These are phyloP conservation scores for Elaeagnus macrophylla DNA, from an alignment of 306 rosid genomes.

Conservation along the genomic window DNA sequence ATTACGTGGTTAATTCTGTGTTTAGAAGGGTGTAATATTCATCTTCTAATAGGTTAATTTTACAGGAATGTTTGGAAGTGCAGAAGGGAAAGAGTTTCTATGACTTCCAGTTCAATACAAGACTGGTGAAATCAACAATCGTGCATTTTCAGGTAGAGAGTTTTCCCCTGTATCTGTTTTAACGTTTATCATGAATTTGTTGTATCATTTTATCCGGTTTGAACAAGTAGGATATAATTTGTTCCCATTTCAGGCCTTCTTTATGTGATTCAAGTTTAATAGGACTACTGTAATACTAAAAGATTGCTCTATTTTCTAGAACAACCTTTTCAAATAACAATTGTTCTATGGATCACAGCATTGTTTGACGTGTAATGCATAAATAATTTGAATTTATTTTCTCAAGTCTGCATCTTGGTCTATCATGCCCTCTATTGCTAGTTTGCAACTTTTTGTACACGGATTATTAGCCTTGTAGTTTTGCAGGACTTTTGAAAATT, in stretches of 20 bases:
- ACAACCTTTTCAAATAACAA: too few relatives aligned
- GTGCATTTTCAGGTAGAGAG: conserved; percentile 88
- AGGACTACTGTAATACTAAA: too few relatives aligned
- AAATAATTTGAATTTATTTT: not conserved
- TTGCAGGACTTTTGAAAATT: conserved; percentile 37
- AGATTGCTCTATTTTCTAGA: too few relatives aligned
- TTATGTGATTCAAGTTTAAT: too few relatives aligned
- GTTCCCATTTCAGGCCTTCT: too few relatives aligned
- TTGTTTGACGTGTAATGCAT: too few relatives aligned
- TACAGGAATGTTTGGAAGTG: conserved; percentile 64
- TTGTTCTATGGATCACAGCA: too few relatives aligned
- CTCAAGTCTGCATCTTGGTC: not conserved
- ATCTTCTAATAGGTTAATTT: conserved; percentile 5
- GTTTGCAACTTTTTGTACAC: conserved; percentile 9
- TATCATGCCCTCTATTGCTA: conserved; percentile 7
- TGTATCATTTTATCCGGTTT: not conserved
- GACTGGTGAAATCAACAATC: conserved; percentile 82
- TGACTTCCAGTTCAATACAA: conserved; percentile 86
- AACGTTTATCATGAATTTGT: not conserved
- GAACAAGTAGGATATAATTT: too few relatives aligned
- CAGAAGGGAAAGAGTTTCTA: conserved; percentile 55
- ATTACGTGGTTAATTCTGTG: not conserved
- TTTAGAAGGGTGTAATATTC: not conserved
- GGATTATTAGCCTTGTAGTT: conserved; percentile 32
- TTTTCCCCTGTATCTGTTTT: not conserved